Percentiles rank a stretch among this genome's conserved stretches.
phyloP scores from a whole-genome alignment of 2,329 filamentous ascomycete species.

The Botrytis fragariae region DNA sequence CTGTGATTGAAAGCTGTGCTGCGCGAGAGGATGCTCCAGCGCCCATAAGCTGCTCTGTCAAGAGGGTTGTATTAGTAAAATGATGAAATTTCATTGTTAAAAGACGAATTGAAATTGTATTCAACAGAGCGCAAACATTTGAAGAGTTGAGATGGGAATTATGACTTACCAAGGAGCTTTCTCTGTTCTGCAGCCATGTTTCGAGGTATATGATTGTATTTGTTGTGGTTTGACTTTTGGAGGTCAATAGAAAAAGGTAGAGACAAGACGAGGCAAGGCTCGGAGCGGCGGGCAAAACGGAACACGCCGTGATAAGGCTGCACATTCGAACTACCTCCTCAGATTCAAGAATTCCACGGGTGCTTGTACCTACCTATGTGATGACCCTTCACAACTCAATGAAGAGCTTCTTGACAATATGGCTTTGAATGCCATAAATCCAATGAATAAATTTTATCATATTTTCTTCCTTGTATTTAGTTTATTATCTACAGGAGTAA shows the following conservation, averaged over 20 bases:
- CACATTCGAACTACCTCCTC: background rate
- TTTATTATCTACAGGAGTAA: conserved; percentile 38
- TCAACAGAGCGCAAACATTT: background rate
- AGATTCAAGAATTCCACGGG: background rate
- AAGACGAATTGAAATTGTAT: background rate
- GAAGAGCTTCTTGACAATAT: conserved; percentile 27
- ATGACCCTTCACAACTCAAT: conserved; percentile 23
- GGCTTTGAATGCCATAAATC: conserved; percentile 1
- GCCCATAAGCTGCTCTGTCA: conserved; percentile 85
- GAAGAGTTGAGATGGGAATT: background rate
- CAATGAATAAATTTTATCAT: conserved; percentile 45
- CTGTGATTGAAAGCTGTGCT: conserved; percentile 81
- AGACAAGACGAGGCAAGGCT: conserved; percentile 1
- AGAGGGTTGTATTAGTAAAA: conserved; percentile 24
- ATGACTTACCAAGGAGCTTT: conserved; percentile 74
- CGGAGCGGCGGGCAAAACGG: background rate
- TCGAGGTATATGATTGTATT: background rate
- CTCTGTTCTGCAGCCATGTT: conserved; percentile 94
- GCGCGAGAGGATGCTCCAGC: conserved; percentile 69
- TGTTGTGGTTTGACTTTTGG: background rate
- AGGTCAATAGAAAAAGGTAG: conserved; percentile 5
- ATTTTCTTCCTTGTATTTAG: conserved; percentile 43
- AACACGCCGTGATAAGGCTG: conserved; percentile 9
- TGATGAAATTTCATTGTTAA: too few relatives aligned
- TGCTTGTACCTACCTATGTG: background rate